Conservation (phyloP, 1,284 basidiomycete species). For the Trichosporon ovoides region DNA sequence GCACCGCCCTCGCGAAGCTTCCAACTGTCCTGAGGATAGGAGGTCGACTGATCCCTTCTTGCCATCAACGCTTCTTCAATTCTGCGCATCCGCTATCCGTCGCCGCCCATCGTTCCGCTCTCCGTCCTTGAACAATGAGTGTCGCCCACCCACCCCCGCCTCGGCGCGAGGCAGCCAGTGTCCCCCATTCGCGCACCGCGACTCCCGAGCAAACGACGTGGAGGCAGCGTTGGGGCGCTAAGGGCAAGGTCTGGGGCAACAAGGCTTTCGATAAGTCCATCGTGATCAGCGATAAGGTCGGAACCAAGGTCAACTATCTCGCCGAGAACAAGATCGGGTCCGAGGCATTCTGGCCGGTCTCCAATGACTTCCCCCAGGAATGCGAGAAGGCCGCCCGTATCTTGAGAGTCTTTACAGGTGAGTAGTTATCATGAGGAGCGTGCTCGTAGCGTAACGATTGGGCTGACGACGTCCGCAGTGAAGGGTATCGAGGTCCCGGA, state of each 20-base stretch:
- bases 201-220: slow-evolving; percentile 23
- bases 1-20: too few species aligned
- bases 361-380: slow-evolving; percentile 52
- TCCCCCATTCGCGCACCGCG: slow-evolving; percentile 11
- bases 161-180: not conserved
- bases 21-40: too few species aligned
- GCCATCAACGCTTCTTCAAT: too few species aligned
- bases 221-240: slow-evolving; percentile 34
- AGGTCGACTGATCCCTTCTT: not conserved
- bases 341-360: slow-evolving; percentile 54
- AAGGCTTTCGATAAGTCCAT: slow-evolving; percentile 39
- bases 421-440: slow-evolving; percentile 14
- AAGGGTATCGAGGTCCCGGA: slow-evolving; percentile 38
- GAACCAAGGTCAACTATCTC: slow-evolving; percentile 41
- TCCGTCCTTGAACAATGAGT: not conserved
- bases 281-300: slow-evolving; percentile 40
- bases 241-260: slow-evolving; percentile 35
- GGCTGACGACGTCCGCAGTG: slow-evolving; percentile 21
- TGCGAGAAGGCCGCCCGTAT: slow-evolving; percentile 55
- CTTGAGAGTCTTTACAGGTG: slow-evolving; percentile 50
- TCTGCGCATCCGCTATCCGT: not conserved
- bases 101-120: not conserved
- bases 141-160: not conserved
- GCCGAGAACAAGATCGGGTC: slow-evolving; percentile 48
- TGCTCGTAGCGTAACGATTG: not conserved